Evolutionary conservation across 1,139 yeast genomes (phyloP).

Genomic region (Meyerozyma guilliermondii): DNA sequence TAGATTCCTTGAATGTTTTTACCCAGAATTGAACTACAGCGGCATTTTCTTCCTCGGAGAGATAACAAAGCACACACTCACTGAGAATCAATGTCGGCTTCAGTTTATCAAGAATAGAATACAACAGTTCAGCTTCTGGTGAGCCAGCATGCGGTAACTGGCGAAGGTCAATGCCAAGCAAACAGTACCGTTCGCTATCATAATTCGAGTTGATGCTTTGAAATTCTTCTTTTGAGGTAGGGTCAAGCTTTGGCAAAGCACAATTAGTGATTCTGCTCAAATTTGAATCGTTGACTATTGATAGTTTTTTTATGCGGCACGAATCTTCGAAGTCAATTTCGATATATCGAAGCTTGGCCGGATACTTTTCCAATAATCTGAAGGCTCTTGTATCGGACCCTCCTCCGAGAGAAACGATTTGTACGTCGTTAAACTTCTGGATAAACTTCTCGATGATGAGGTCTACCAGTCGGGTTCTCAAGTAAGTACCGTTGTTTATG

Average conservation of each 20-base stretch:
- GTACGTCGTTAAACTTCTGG: slow-evolving; percentile 30
- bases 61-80: slow-evolving; percentile 87
- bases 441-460: slow-evolving; percentile 48
- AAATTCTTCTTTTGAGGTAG: slow-evolving; percentile 21
- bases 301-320: slow-evolving; percentile 52
- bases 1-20: slow-evolving; percentile 10
- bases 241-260: slow-evolving; percentile 5
- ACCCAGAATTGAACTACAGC: slow-evolving; percentile 42
- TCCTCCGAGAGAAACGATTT: slow-evolving; percentile 84
- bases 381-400: slow-evolving; percentile 91
- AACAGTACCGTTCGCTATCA: slow-evolving; percentile 44
- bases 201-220: slow-evolving; percentile 22
- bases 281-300: slow-evolving; percentile 32
- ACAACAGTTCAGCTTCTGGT: slow-evolving; percentile 1
- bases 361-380: slow-evolving; percentile 29
- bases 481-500: slow-evolving; percentile 77
- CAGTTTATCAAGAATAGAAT: slow-evolving; percentile 21
- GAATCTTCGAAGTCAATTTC: slow-evolving; percentile 77
- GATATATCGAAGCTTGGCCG: slow-evolving; percentile 39
- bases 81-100: slow-evolving; percentile 72
- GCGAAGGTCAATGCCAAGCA: slow-evolving; percentile 56
- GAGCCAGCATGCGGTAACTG: slow-evolving; percentile 10
- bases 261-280: slow-evolving; percentile 12
- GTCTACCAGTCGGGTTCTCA: slow-evolving; percentile 66
- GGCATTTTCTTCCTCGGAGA: slow-evolving; percentile 54